These are phyloP conservation scores for Fusarium concolor DNA, from an alignment of 2,329 filamentous ascomycete species.

Conservation along the genomic window DNA sequence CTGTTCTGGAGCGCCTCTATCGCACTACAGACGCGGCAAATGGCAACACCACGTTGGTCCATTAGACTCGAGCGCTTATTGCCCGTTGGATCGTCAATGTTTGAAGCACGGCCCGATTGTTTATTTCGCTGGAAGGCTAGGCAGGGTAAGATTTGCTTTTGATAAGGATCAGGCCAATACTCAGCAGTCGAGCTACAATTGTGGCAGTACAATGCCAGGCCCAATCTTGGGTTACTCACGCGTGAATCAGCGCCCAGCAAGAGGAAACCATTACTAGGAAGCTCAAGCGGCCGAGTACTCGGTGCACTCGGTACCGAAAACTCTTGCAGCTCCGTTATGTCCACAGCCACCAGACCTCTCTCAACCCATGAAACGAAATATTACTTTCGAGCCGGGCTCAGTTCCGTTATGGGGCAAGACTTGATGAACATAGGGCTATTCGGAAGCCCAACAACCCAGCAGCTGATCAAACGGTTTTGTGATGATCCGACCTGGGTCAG, in stretches of 20 bases:
- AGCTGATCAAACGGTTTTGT: background rate
- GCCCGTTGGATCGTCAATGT: background rate
- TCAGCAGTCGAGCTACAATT: background rate
- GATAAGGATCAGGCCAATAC: background rate
- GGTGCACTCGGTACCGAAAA: background rate
- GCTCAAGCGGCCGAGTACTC: background rate
- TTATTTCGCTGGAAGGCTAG: background rate
- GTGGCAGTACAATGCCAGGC: background rate
- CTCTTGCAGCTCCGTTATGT: background rate
- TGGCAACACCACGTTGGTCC: constrained; percentile 32
- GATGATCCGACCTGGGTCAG: background rate
- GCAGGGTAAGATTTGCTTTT: background rate
- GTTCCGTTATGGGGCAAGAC: background rate
- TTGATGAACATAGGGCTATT: background rate
- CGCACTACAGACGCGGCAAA: constrained; percentile 32
- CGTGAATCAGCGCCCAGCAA: constrained; percentile 3
- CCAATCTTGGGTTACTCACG: background rate
- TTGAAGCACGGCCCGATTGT: background rate
- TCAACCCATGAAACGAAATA: background rate
- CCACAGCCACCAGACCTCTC: background rate
- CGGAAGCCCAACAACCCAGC: background rate
- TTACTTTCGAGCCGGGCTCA: background rate
- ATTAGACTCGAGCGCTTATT: constrained; percentile 14
- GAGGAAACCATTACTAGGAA: background rate
- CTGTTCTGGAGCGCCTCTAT: constrained; percentile 39